Evolutionary conservation across 495 filamentous ascomycete genomes (phyloP), one percentile per base, ranked within the genome.

Genomic region (Talaromyces nanjingensis): DNA sequence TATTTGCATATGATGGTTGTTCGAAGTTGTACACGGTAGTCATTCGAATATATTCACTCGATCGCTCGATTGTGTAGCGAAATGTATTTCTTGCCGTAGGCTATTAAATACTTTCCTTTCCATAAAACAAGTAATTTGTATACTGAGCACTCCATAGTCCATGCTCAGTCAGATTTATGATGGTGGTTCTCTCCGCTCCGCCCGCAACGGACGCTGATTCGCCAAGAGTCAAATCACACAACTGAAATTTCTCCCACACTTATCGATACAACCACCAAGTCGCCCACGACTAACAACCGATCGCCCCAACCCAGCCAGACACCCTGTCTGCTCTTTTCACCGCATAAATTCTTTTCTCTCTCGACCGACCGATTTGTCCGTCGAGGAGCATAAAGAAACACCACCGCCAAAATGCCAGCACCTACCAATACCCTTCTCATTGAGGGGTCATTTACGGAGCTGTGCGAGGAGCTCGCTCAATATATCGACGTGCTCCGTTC

Each of bases 371-470:
- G 24, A 47, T 56, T 54, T 22, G 59, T 69, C 54, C 33, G 31
- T 55, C 60, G 62, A 59, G 39, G 25, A 22, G 42, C n/a, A 45
- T 49, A 29, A 60, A 37, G 64, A 68, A 68, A 60, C 65, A 61
- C 66, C 64, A 60, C 29, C 65, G 67, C 27, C 71, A 71, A 64
- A 58, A 84, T 84, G 81, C 81, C 81, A 68, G 81, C 77, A 64
- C 80, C 81, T 65, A 73, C 79, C 59, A 83, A 75, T 66, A 84
- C 81, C 71, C 82, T 93, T 75, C 90, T 97, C 74, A 92, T 97
- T 74, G 93, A 97, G 79, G 93, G 92, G 71, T 83, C 79, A 65
- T 96, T 96, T 75, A 85, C 88, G 69, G 92, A 97, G 80, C 84
- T 96, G 72, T 86, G 88, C 65, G 86, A 91, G 70, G 92, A 97